phyloP scores from a whole-genome alignment of 768 basidiomycete genomes.

The Suillus subalutaceus region DNA sequence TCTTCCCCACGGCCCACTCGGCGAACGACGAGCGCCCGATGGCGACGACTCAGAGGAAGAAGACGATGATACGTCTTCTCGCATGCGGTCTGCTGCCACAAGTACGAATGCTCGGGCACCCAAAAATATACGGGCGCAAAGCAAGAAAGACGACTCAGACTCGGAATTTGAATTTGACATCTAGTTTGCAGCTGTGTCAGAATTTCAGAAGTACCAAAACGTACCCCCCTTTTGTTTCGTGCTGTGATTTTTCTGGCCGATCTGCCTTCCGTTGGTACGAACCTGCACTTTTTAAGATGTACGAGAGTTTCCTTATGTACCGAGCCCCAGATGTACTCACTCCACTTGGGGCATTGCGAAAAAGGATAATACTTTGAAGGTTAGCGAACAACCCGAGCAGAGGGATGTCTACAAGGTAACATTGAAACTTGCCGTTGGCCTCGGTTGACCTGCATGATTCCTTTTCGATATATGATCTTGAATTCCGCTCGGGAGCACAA shows the following conservation, averaged over 20 bases:
- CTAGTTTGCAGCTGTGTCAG: conserved; percentile 33
- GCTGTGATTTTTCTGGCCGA: not conserved
- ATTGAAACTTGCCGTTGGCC: not conserved
- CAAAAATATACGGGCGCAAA: conserved; percentile 57
- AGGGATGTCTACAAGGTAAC: not conserved
- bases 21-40: conserved; percentile 31
- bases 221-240: not conserved
- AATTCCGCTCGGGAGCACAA: not conserved
- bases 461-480: not conserved
- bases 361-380: not conserved
- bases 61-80: conserved; percentile 53
- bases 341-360: not conserved
- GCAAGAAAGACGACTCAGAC: conserved; percentile 70
- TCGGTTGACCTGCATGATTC: not conserved
- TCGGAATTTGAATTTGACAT: conserved; percentile 78
- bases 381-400: not conserved
- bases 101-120: conserved; percentile 51
- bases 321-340: not conserved
- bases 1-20: conserved; percentile 44
- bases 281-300: not conserved
- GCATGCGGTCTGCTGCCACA: conserved; percentile 58
- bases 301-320: not conserved
- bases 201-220: not conserved
- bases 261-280: not conserved
- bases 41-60: conserved; percentile 49